phyloP scores from a whole-genome alignment of 129 eudicot species.

The Logfia minima region DNA sequence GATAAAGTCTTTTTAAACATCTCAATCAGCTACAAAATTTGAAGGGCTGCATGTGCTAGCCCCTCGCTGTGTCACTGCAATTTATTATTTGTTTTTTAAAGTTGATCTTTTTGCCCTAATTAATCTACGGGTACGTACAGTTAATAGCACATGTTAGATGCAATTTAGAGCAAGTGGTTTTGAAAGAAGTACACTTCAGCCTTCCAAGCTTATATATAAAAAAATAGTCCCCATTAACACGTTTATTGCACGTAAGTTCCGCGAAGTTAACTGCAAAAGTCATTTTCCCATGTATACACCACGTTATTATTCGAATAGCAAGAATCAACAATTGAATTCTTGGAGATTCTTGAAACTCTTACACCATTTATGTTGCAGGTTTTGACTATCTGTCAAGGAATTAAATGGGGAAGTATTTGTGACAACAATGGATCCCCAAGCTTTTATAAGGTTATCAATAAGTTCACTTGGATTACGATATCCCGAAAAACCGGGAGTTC shows the following conservation, averaged over 20 bases:
- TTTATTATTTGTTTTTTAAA: too few relatives aligned
- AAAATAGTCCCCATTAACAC: background rate
- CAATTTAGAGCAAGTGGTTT: background rate
- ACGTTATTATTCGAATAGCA: background rate
- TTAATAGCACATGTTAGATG: background rate
- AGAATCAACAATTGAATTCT: background rate
- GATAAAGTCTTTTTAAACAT: too few relatives aligned
- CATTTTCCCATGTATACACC: background rate
- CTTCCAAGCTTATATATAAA: background rate
- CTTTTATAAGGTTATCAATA: conserved; percentile 73
- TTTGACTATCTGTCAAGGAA: conserved; percentile 22
- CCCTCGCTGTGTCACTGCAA: background rate
- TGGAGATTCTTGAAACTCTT: conserved; percentile 11
- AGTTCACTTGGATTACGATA: conserved; percentile 68
- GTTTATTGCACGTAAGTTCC: background rate
- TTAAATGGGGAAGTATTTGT: conserved; percentile 50
- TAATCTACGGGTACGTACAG: background rate
- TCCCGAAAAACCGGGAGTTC: conserved; percentile 54
- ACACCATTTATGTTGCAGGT: conserved; percentile 24
- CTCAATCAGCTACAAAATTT: too few relatives aligned
- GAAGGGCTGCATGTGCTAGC: background rate
- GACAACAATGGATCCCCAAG: conserved; percentile 88
- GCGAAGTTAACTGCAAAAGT: background rate
- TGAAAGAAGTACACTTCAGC: background rate
- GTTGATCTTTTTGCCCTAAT: background rate